Conservation (phyloP, 139 green algal species). For the Chlorella sp. region DNA sequence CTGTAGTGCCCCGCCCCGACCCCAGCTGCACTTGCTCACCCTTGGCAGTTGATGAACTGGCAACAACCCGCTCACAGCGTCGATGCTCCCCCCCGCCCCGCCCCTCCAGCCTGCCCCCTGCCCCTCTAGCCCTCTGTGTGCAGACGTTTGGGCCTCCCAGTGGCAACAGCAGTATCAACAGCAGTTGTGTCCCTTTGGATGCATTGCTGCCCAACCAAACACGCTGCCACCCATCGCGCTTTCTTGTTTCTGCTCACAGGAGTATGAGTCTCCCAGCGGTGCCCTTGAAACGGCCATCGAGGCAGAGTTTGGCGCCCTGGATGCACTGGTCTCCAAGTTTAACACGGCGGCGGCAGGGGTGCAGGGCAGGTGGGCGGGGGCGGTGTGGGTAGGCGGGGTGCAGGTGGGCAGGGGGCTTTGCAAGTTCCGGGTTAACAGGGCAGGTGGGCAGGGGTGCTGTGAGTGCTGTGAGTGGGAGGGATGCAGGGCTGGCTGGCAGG, state of each 20-base stretch:
- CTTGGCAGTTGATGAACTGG: too few species aligned
- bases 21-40: too few species aligned
- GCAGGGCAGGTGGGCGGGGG: constrained; percentile 53
- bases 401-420: neutral
- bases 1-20: too few species aligned
- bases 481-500: too few species aligned
- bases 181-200: neutral
- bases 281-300: constrained; percentile 84
- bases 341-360: constrained; percentile 82
- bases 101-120: too few species aligned
- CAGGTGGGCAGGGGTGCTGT: neutral
- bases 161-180: neutral
- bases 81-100: too few species aligned
- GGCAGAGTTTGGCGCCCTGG: constrained; percentile 89
- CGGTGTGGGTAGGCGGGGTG: neutral
- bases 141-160: neutral
- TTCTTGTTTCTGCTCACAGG: constrained; percentile 52
- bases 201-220: neutral
- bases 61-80: too few species aligned
- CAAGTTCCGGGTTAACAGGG: constrained; percentile 54
- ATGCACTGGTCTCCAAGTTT: constrained; percentile 83
- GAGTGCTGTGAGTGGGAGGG: too few species aligned
- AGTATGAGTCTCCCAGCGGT: constrained; percentile 80
- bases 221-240: neutral
- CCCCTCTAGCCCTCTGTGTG: neutral